Percentiles rank a stretch among this genome's conserved stretches.
Conservation (phyloP, 805 yeast species). For the Sugiyamaella chiloensis region DNA sequence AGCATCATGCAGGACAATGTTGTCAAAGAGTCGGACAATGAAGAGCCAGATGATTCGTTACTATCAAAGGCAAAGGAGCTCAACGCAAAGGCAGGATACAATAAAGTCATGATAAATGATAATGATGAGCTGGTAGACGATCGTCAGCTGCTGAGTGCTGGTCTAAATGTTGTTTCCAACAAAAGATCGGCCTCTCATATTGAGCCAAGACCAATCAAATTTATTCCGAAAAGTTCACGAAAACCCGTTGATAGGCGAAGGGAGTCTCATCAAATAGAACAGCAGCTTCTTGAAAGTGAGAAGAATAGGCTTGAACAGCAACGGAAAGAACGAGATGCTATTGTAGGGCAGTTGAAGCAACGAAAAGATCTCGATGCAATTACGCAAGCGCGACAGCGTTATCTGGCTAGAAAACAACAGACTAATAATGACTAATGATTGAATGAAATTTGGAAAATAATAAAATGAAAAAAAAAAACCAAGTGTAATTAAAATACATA, state of each 20-base stretch:
- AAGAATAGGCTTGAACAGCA: background rate
- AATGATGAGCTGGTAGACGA: constrained; percentile 30
- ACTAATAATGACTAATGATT: too few relatives aligned
- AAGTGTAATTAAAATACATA: too few relatives aligned
- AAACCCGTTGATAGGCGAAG: background rate
- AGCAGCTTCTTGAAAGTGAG: constrained; percentile 14
- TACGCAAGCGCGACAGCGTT: constrained; percentile 27
- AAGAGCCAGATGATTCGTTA: constrained; percentile 16
- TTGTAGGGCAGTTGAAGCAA: constrained; percentile 17
- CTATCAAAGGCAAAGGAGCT: constrained; percentile 20
- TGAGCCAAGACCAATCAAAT: background rate
- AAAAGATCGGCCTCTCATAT: background rate
- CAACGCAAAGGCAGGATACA: constrained; percentile 23
- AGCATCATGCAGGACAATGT: background rate
- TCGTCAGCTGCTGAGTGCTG: constrained; percentile 26
- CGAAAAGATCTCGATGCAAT: constrained; percentile 21
- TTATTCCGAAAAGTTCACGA: background rate
- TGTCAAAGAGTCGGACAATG: background rate
- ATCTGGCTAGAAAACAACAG: constrained; percentile 28
- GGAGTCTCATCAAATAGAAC: constrained; percentile 10
- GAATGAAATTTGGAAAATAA: too few relatives aligned
- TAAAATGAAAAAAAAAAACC: too few relatives aligned
- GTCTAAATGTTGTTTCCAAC: constrained; percentile 24
- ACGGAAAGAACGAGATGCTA: constrained; percentile 10
- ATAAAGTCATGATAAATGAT: constrained; percentile 26